Evolutionary conservation across 768 basidiomycete species (phyloP).

Genomic region (Lactifluus subvellereus): DNA sequence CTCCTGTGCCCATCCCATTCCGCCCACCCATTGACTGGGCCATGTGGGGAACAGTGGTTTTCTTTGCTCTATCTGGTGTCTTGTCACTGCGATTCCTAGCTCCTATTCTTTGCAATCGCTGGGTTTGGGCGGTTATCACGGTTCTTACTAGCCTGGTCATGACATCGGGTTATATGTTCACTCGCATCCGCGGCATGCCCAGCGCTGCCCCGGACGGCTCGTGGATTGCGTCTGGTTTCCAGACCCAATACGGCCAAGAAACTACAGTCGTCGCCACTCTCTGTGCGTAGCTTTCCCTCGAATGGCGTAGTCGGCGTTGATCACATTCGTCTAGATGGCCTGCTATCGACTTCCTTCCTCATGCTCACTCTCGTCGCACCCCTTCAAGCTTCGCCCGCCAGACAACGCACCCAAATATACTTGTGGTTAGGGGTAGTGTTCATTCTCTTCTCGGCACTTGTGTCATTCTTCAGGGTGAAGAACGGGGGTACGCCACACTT

Average conservation of each 20-base stretch:
- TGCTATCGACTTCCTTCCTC: conserved; percentile 70
- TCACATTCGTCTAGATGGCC: conserved; percentile 57
- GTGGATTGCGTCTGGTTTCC: conserved; percentile 87
- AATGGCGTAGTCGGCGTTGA: not conserved
- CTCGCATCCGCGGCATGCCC: conserved; percentile 78
- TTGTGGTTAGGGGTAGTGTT: conserved; percentile 81
- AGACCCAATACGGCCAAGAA: conserved; percentile 90
- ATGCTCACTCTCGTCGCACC: conserved; percentile 82
- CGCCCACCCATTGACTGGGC: conserved; percentile 71
- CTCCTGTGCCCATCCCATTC: conserved; percentile 80
- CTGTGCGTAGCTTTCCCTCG: conserved; percentile 51
- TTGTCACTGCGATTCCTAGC: conserved; percentile 54
- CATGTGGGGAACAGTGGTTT: conserved; percentile 43
- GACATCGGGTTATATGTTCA: conserved; percentile 96
- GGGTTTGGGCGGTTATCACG: conserved; percentile 68
- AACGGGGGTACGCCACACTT: conserved; percentile 55
- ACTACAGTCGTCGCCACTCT: conserved; percentile 79
- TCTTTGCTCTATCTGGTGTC: conserved; percentile 42
- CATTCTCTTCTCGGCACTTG: conserved; percentile 78
- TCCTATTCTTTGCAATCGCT: conserved; percentile 63
- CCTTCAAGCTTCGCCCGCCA: conserved; percentile 58
- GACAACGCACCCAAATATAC: conserved; percentile 84
- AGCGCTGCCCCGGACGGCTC: conserved; percentile 56
- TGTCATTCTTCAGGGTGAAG: conserved; percentile 86
- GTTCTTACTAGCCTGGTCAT: conserved; percentile 67